Evolutionary conservation across 176 grass and related monocot genomes (phyloP).

Genomic region (Zea luxurians): DNA sequence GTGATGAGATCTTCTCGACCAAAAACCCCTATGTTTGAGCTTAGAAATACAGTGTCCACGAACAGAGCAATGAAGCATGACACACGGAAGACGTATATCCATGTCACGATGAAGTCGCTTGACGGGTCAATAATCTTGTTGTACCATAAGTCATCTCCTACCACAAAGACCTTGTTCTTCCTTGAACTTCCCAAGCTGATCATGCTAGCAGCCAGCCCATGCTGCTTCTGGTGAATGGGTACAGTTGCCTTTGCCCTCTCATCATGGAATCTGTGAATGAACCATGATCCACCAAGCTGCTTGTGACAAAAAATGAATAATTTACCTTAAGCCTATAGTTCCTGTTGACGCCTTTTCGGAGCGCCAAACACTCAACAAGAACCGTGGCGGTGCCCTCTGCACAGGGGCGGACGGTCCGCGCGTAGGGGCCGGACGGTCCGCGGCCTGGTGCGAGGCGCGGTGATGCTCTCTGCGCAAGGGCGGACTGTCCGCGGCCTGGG

Average conservation of each 20-base stretch:
- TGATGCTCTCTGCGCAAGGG: no score
- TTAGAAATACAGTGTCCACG: conserved; percentile 88
- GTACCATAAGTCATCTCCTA: conserved; percentile 49
- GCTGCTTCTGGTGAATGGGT: conserved; percentile 53
- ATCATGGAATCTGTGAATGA: conserved; percentile 63
- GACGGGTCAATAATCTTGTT: conserved; percentile 72
- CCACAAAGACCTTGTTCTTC: conserved; percentile 50
- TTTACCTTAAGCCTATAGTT: no score
- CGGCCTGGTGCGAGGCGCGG: no score
- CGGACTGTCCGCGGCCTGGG: no score
- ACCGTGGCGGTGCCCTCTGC: no score
- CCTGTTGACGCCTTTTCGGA: no score
- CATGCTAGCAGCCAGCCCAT: conserved; percentile 27
- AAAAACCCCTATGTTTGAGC: conserved; percentile 69
- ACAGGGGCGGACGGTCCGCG: no score
- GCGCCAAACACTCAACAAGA: no score
- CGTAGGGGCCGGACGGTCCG: no score
- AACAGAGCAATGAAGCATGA: conserved; percentile 76
- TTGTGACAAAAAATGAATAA: no score
- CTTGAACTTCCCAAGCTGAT: conserved; percentile 33
- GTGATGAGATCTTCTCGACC: conserved; percentile 76
- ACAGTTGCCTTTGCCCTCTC: conserved; percentile 68
- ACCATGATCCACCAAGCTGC: no score
- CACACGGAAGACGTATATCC: conserved; percentile 72
- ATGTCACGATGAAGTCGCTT: conserved; percentile 63